These are phyloP conservation scores for Fragilaria radians DNA, from an alignment of 108 stramenopile genomes.

Conservation along the genomic window DNA sequence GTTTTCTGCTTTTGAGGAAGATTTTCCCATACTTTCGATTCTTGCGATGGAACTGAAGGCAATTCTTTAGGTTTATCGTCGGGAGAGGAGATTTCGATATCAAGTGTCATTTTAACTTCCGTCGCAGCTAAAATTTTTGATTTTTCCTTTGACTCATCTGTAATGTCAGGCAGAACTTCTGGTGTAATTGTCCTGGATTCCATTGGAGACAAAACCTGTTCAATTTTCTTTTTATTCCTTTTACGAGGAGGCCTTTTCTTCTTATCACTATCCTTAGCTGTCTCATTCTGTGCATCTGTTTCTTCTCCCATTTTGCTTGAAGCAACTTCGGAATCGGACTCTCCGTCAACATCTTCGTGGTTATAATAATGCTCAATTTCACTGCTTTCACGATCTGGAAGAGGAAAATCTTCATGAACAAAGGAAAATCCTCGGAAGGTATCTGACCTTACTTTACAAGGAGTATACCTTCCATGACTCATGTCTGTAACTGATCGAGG, in stretches of 20 bases:
- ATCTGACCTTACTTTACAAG: conserved; percentile 54
- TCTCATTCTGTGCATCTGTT: not conserved
- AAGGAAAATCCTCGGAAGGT: conserved; percentile 85
- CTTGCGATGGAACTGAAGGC: too few species aligned
- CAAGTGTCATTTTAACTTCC: too few species aligned
- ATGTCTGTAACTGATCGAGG: conserved; percentile 77
- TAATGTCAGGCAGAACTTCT: too few species aligned
- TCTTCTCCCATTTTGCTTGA: conserved; percentile 45
- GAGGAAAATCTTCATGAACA: conserved; percentile 64
- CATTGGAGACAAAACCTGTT: not conserved
- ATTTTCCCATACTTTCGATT: too few species aligned
- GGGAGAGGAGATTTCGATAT: too few species aligned
- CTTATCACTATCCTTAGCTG: conserved; percentile 33
- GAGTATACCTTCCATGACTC: conserved; percentile 36
- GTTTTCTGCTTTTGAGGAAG: too few species aligned
- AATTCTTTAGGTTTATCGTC: too few species aligned
- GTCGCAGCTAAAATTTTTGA: too few species aligned
- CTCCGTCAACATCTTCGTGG: conserved; percentile 62
- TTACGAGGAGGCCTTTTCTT: conserved; percentile 76
- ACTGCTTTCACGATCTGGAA: conserved; percentile 49
- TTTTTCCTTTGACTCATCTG: too few species aligned
- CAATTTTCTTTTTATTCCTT: conserved; percentile 64
- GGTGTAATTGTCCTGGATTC: not conserved
- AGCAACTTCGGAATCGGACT: conserved; percentile 72
- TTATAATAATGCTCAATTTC: conserved; percentile 82